Base-by-base conservation (phyloP, 2,329 filamentous ascomycete species). In the Clonostachys solani region DNA sequence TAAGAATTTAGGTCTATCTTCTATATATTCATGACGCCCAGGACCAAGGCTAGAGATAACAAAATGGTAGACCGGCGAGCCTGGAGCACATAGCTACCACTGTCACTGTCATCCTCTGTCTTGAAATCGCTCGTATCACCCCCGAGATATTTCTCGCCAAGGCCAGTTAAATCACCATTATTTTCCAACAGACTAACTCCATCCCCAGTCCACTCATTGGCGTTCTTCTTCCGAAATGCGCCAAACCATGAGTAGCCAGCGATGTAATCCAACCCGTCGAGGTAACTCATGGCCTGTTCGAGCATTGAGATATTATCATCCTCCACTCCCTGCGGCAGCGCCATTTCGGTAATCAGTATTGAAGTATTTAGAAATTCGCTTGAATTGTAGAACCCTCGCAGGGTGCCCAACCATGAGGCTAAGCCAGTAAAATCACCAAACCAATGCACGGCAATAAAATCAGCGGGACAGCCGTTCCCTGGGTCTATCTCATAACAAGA, bases 231-330 rank as follows among this genome's bases (percentile, higher is more conserved):
- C 2, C 68, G 59, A 40, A 71, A 71, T 0, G 60, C 63, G 1
- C 68, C 68, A 46, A 69, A 72, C 68, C 68, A 72, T 0, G 68
- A 66, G 43, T 72, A 72, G 0, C 58, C 63, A 16, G 64, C 53
- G 2, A 72, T 61, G 17, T 62, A 60, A 12, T 64, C 57, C 1
- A 58, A 52, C 0, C 47, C 49, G 6, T 72, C 68, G 6, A 72
- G 55, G 43, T 65, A 65, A 0, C 49, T 29, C 12, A 71, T 49
- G 35, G 62, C 67, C 49, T 68, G 54, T 35, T 67, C 70, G 64
- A 72, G 64, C 68, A 71, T 72, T 3, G 57, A 49, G 3, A 65
- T 45, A 2, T 66, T 71, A 2, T 55, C 58, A 3, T 65, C 62
- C 3, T 60, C 56, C n/a, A 60, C 53, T 12, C 50, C 56, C 47